Conservation (phyloP, 2,329 filamentous ascomycete genomes). For the Botrytis elliptica region DNA sequence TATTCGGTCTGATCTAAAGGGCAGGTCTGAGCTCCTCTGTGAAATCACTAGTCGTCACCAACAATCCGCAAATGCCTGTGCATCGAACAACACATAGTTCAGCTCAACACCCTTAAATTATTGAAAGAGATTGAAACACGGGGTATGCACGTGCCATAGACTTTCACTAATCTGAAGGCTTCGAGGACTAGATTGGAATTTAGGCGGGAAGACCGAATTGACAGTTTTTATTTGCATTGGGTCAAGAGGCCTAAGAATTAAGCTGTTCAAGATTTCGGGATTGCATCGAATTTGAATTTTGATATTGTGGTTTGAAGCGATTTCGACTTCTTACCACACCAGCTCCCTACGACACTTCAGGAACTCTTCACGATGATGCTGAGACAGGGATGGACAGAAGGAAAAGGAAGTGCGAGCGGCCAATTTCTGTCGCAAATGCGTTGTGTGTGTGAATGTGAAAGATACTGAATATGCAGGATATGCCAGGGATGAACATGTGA, state of each 20-base stretch:
- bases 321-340: neutral
- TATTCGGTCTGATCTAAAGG: conserved; percentile 12
- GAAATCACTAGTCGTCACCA: conserved; percentile 2
- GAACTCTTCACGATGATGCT: neutral
- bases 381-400: neutral
- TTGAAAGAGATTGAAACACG: conserved; percentile 16
- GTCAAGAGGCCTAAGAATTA: neutral
- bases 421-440: neutral
- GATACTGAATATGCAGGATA: neutral
- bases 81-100: conserved; percentile 22
- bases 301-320: neutral
- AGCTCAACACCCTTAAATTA: conserved; percentile 4
- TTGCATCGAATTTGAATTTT: neutral
- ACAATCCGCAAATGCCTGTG: conserved; percentile 13
- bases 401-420: neutral
- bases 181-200: neutral
- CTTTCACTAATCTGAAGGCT: neutral
- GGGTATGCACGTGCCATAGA: conserved; percentile 19
- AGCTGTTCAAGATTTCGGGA: neutral
- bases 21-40: conserved; percentile 10
- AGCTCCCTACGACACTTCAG: neutral
- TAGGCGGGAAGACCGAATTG: neutral
- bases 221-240: neutral
- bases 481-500: conserved; percentile 12
- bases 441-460: neutral